Conservation (phyloP, 2,329 filamentous ascomycete species). For the Akanthomyces muscarius region DNA sequence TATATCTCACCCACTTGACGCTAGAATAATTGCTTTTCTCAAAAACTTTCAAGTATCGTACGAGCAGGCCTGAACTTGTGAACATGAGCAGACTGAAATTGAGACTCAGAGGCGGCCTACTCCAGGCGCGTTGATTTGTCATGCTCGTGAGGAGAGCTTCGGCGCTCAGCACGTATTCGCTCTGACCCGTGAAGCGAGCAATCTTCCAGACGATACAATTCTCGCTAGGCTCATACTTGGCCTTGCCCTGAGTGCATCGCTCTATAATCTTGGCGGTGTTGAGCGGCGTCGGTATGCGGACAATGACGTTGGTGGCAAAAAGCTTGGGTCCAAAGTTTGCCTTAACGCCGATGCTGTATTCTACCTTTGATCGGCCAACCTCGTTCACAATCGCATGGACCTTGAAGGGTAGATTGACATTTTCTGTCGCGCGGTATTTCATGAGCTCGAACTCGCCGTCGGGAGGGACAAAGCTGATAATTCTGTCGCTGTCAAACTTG, state of each 20-base stretch:
- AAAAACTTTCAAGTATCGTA: slow-evolving; percentile 96
- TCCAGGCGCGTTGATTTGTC: slow-evolving; percentile 98
- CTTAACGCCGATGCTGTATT: slow-evolving; percentile 96
- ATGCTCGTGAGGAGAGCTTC: slow-evolving; percentile 92
- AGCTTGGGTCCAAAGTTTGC: slow-evolving; percentile 96
- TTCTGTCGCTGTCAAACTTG: slow-evolving; percentile 93
- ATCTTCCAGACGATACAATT: slow-evolving; percentile 99
- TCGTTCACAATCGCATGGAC: slow-evolving; percentile 98
- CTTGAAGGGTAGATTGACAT: slow-evolving; percentile 98
- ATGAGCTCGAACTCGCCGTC: slow-evolving; percentile 98
- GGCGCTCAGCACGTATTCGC: slow-evolving; percentile 89
- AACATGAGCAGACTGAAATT: slow-evolving; percentile 97
- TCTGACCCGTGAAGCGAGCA: slow-evolving; percentile 95
- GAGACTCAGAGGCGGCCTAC: slow-evolving; percentile 82
- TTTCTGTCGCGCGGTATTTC: slow-evolving; percentile 96
- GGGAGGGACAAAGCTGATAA: slow-evolving; percentile 94
- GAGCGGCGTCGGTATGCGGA: slow-evolving; percentile 90
- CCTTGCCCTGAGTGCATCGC: slow-evolving; percentile 90
- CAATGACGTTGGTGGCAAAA: slow-evolving; percentile 93
- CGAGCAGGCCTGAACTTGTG: slow-evolving; percentile 86
- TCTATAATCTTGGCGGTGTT: slow-evolving; percentile 95
- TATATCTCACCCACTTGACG: slow-evolving; percentile 98
- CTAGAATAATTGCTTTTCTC: slow-evolving; percentile 99
- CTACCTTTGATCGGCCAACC: slow-evolving; percentile 92
- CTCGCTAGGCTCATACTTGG: slow-evolving; percentile 96